Evolutionary conservation across 805 yeast species (phyloP), one percentile per base, ranked within the genome.

Genomic region (Myxozyma nipponensis): DNA sequence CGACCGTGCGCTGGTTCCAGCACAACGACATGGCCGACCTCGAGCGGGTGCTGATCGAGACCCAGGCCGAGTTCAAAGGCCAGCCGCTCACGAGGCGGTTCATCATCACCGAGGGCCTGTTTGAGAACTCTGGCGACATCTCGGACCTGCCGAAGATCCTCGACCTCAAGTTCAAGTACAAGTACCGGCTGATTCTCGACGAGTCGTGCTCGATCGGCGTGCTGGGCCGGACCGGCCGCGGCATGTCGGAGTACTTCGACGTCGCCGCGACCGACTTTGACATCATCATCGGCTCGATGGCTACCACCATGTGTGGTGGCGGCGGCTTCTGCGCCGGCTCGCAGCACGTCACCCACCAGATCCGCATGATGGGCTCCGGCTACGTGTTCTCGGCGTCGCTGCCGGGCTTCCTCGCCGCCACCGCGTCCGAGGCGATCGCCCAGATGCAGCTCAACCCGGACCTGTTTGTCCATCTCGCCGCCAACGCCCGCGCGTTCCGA

Each of bases 311-410:
- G 57, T 91, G 88, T 6, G 76, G 93, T 1, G 81, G 91, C 44
- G 98, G 98, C 57, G 98, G 96, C 0, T 91, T 87, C 71, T 93
- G 95, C 65, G 85, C 86, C 25, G 98, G 98, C 50, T 83, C 79
- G 38, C 68, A 72, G 23, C 83, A 83, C 48, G 87, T 93, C 88
- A 80, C 89, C 30, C 82, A 83, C 60, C 96, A 91, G 71, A 98
- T 93, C 74, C 81, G 95, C 66, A 84, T 93, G 62, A 84, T 88
- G 22, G 86, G 95, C 13, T 75, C 76, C 58, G 96, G 96, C 2
- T 93, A 88, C 66, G 93, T 93, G 54, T 93, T 87, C 67, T 85
- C 95, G 62, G 98, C 98, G 5, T 79, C 96, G 1, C 77, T 91
- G 65, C 98, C 98, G 10, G 95, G 97, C 22, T 91, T 85, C 68